These are phyloP conservation scores for Santalum album DNA, from an alignment of 164 flowering plant genomes.

Conservation along the genomic window DNA sequence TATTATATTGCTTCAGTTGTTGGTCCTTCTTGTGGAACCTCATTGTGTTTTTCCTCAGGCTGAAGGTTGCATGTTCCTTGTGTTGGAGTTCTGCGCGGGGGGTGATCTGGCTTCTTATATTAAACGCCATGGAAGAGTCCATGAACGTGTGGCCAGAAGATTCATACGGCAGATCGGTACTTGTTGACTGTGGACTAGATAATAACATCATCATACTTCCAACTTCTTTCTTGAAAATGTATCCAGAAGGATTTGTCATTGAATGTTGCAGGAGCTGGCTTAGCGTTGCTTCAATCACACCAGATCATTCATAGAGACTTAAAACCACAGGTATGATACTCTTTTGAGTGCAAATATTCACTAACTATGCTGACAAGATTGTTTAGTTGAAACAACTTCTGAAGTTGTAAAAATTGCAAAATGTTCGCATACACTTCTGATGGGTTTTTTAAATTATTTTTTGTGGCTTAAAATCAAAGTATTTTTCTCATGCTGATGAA, in stretches of 20 bases:
- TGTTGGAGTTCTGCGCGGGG: slow-evolving; percentile 58
- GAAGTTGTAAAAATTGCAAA: no score
- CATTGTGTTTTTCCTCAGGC: slow-evolving; percentile 21
- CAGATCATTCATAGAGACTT: slow-evolving; percentile 57
- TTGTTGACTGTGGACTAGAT: neutral
- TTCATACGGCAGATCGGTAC: slow-evolving; percentile 62
- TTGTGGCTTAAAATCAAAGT: no score
- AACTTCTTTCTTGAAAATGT: neutral
- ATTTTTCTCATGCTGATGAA: no score
- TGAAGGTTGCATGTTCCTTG: slow-evolving; percentile 42
- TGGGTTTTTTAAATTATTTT: no score
- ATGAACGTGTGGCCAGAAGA: slow-evolving; percentile 36
- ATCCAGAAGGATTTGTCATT: neutral
- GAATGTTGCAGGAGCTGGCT: slow-evolving; percentile 45
- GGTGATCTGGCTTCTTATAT: slow-evolving; percentile 55
- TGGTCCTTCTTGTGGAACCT: neutral
- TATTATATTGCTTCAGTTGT: neutral
- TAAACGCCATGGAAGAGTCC: slow-evolving; percentile 44
- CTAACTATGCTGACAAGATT: no score
- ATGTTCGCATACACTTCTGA: no score
- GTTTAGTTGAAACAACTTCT: no score
- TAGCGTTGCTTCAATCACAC: slow-evolving; percentile 39
- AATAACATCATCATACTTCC: no score
- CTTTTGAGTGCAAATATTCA: no score
- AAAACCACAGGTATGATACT: slow-evolving; percentile 53